phyloP scores from a whole-genome alignment of 306 rosid genomes.

The Trifolium fragiferum region DNA sequence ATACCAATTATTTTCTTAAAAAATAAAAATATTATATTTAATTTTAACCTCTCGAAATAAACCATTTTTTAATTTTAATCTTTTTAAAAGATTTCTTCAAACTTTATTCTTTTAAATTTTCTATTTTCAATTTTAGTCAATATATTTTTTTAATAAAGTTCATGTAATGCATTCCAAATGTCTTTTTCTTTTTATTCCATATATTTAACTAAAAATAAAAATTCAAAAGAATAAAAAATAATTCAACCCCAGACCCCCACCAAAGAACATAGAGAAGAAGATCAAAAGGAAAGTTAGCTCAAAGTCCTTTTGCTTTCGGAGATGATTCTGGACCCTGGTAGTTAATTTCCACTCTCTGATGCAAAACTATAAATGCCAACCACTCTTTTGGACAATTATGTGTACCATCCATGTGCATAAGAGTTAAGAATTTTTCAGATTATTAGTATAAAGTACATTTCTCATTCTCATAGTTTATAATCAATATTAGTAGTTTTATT shows the following conservation, averaged over 20 bases:
- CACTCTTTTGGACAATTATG: conserved; percentile 42
- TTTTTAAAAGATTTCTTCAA: too few relatives aligned
- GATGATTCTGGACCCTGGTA: conserved; percentile 42
- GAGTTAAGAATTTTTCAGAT: conserved; percentile 15
- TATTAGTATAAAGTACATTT: conserved; percentile 41
- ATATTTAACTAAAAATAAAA: too few relatives aligned
- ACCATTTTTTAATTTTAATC: too few relatives aligned
- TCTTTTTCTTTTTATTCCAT: too few relatives aligned
- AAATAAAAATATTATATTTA: too few relatives aligned
- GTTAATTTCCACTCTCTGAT: conserved; percentile 49
- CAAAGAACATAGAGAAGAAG: background rate
- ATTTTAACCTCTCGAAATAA: too few relatives aligned
- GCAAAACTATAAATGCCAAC: conserved; percentile 54
- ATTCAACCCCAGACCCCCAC: background rate
- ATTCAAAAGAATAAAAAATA: too few relatives aligned
- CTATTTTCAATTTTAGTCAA: too few relatives aligned
- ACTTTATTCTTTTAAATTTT: too few relatives aligned
- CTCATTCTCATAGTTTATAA: conserved; percentile 40
- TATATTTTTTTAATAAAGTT: too few relatives aligned
- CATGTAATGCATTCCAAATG: too few relatives aligned
- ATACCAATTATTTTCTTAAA: too few relatives aligned
- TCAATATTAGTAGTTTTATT: conserved; percentile 38
- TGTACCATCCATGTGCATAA: conserved; percentile 50
- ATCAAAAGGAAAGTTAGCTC: conserved; percentile 32
- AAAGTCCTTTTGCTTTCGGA: conserved; percentile 47